phyloP scores from a whole-genome alignment of 1,284 basidiomycete species.

The Porogramme epimiltina region DNA sequence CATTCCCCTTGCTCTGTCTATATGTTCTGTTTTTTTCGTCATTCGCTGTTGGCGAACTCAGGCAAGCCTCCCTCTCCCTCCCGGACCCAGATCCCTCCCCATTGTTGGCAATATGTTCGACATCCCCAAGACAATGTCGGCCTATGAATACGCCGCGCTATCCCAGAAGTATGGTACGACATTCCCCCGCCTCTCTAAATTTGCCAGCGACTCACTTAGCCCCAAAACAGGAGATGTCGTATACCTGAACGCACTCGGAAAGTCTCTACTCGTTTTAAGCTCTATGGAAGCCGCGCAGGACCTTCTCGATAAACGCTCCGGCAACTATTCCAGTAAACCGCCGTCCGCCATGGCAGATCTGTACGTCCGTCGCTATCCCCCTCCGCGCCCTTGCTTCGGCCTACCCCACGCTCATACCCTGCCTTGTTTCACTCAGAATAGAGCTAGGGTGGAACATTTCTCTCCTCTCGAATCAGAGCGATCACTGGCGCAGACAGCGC shows the following conservation, averaged over 20 bases:
- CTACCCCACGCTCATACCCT: neutral
- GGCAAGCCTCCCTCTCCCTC: constrained; percentile 5
- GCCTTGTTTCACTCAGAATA: neutral
- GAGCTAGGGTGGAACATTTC: constrained; percentile 4
- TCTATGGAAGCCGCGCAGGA: constrained; percentile 30
- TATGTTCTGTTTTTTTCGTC: too few relatives aligned
- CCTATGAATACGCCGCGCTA: neutral
- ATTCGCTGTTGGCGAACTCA: too few relatives aligned
- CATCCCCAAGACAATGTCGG: neutral
- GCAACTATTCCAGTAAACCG: constrained; percentile 17
- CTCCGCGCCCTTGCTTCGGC: neutral
- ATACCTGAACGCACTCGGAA: constrained; percentile 8
- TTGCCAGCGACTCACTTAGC: neutral
- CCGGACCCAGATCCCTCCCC: constrained; percentile 1
- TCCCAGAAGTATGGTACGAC: constrained; percentile 1
- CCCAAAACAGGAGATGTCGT: constrained; percentile 1
- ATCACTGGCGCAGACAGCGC: neutral
- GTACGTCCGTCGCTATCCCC: neutral
- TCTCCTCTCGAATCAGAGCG: neutral
- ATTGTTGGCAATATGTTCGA: constrained; percentile 3
- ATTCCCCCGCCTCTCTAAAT: neutral
- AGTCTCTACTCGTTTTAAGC: constrained; percentile 14
- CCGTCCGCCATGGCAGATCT: constrained; percentile 5
- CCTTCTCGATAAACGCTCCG: constrained; percentile 42
- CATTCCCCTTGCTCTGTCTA: too few relatives aligned